Evolutionary conservation across 768 basidiomycete species (phyloP), one percentile per base, ranked within the genome.

Genomic region (Pisolithus orientalis): DNA sequence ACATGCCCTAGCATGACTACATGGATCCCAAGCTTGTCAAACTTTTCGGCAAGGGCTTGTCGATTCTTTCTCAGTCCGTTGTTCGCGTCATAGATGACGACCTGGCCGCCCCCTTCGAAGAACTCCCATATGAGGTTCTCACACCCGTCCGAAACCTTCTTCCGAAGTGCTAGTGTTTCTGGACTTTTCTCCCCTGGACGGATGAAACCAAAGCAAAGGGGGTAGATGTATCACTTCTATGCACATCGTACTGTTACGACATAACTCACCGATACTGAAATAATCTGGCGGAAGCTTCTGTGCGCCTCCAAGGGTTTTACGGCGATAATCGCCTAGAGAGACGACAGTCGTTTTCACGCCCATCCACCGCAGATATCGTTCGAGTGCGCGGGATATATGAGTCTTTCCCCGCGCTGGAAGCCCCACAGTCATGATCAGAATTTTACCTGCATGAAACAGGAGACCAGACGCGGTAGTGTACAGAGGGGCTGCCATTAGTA

Each of bases 11-110:
- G 79, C 70, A 97, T 77, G 60, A 98, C 81, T 54, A 99, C 91
- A 75, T 98, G 95, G 48, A 97, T 87, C 1, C 90, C 93, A 21
- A 70, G 78, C 62, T 80, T 80, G 66, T 90, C 86, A 62, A 95
- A 97, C 70, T 83, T 94, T 70, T 94, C 84, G 1, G 85, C 84
- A 46, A 96, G 67, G 21, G 74, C 73, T 55, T 86, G 82, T 50
- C 96, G 74, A 29, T 77, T 78, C 44, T 76, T 78, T 21, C 76
- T 74, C 6, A 82, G 83, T 1, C 93, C 93, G 60, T 97, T 97
- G 64, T 99, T 99, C 28, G 96, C 96, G 65, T 99, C 96, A 72
- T 97, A 98, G 57, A 99, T 94, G 37, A 95, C 92, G 25, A 98
- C 94, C 67, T 99, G 96, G 0, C 95, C 96, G 5, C 91, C 87